Base-by-base conservation (phyloP, 2,329 filamentous ascomycete genomes). In the Pseudogymnoascus sp. region DNA sequence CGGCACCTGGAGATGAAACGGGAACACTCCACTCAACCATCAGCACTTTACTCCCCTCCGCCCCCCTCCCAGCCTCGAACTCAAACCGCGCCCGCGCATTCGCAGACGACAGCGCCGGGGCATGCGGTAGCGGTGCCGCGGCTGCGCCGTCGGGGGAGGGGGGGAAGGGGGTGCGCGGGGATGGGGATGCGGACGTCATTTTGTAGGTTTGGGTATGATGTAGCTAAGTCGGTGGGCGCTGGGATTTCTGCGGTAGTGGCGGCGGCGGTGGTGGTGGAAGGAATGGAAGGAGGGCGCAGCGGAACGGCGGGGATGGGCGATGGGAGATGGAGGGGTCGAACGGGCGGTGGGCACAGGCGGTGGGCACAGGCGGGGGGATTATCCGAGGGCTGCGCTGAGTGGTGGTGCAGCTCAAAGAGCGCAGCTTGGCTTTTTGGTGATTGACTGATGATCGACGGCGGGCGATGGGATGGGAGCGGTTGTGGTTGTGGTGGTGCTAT, bases 1-100 rank as follows among this genome's bases (percentile, higher is more conserved):
- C 26, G 26, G 26, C 26, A 29, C 26, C 75, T 2, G 77, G 67
- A 83, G 38, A 10, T 4, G 7, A 2, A 6, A 26, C 11, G 2
- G 40, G 19, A 7, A 13, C 7, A 23, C 21, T 86, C 92, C 92
- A 96, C 75, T 96, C 91, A 40, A 96, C 88, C 91, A 96, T 95
- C 69, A 96, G 79, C 67, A 96, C 88, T 78, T 96, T 96, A 66
- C 91, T 96, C 42, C 91, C 91, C 67, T 93, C 88, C 70, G 91
- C 90, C 60, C 86, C 88, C 73, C 83, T 84, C 37, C 87, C 88
- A 0, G 84, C 80, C 75, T 93, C 89, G 72, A 96, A 96, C 74
- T 96, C 92, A 76, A 96, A 96, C 64, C 92, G 87, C 53, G 91
- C 88, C 53, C 91, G 80, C n/a, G 88, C 88, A 63, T 82, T 83